A percentile compares a stretch with the other conserved stretches of the same genome.
These are phyloP conservation scores for Collariella sp. DNA, from an alignment of 495 filamentous ascomycete genomes.

Conservation along the genomic window DNA sequence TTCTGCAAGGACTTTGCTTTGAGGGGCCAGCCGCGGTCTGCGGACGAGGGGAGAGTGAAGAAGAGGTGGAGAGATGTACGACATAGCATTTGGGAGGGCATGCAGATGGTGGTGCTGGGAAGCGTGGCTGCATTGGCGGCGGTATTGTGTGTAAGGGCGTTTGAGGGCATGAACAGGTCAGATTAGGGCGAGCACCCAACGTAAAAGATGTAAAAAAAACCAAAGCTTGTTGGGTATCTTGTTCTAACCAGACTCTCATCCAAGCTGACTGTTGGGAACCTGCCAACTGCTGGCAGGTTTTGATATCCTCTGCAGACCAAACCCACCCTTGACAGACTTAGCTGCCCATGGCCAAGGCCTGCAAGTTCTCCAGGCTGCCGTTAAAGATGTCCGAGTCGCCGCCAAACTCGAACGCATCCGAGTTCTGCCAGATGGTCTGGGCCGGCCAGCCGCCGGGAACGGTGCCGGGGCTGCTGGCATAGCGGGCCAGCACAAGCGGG, in stretches of 20 bases:
- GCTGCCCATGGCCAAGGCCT: background rate
- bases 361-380: conserved; percentile 19
- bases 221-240: no score
- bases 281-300: no score
- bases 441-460: conserved; percentile 52
- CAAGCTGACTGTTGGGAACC: no score
- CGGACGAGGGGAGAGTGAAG: background rate
- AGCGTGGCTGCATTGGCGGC: conserved; percentile 57
- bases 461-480: conserved; percentile 39
- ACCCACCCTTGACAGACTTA: no score
- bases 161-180: conserved; percentile 40
- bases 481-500: conserved; percentile 52
- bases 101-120: conserved; percentile 60
- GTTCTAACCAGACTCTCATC: no score
- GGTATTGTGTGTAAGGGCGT: conserved; percentile 54
- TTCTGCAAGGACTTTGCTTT: conserved; percentile 52
- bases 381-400: conserved; percentile 49
- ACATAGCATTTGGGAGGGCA: conserved; percentile 33
- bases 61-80: conserved; percentile 21
- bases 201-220: no score
- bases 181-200: no score
- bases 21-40: background rate
- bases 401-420: conserved; percentile 38
- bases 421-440: conserved; percentile 56
- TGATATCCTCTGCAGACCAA: no score